These are phyloP conservation scores for Penicillium sp. DNA, from an alignment of 2,329 filamentous ascomycete genomes.

Conservation along the genomic window DNA sequence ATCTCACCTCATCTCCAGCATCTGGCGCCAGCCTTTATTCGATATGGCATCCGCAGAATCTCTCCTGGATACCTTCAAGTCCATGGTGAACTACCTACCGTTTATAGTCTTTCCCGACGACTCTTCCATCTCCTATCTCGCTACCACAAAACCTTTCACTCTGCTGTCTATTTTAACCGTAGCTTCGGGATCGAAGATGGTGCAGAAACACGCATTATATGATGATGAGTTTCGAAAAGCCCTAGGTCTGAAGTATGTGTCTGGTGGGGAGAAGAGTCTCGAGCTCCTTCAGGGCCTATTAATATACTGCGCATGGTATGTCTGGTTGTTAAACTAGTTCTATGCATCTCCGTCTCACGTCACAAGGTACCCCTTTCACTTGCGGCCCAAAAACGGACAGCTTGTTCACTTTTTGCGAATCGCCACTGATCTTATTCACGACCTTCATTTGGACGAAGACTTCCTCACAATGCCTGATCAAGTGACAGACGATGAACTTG, in stretches of 20 bases:
- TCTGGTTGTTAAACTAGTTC: not conserved
- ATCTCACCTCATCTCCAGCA: not conserved
- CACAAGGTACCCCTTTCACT: constrained; percentile 8
- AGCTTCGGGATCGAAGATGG: constrained; percentile 10
- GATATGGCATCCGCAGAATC: constrained; percentile 9
- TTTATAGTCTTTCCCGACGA: constrained; percentile 5
- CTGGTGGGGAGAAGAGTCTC: constrained; percentile 9
- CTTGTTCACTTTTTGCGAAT: constrained; percentile 6
- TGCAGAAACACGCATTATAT: constrained; percentile 12
- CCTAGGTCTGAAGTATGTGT: constrained; percentile 12
- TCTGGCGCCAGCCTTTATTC: constrained; percentile 14
- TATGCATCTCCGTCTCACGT: not conserved
- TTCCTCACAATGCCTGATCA: not conserved
- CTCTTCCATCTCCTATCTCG: constrained; percentile 4
- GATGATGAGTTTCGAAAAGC: constrained; percentile 14
- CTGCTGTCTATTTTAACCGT: constrained; percentile 10
- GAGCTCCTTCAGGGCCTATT: constrained; percentile 8
- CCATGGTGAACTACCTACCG: constrained; percentile 2
- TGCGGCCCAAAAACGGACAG: constrained; percentile 10
- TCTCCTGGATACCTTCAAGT: constrained; percentile 11
- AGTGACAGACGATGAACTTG: constrained; percentile 9
- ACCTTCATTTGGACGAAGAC: constrained; percentile 4
- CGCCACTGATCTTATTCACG: constrained; percentile 4
- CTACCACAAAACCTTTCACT: constrained; percentile 6
- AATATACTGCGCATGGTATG: constrained; percentile 12